Base-by-base conservation (phyloP, 2,329 filamentous ascomycete species). In the Xylariaceae sp. region DNA sequence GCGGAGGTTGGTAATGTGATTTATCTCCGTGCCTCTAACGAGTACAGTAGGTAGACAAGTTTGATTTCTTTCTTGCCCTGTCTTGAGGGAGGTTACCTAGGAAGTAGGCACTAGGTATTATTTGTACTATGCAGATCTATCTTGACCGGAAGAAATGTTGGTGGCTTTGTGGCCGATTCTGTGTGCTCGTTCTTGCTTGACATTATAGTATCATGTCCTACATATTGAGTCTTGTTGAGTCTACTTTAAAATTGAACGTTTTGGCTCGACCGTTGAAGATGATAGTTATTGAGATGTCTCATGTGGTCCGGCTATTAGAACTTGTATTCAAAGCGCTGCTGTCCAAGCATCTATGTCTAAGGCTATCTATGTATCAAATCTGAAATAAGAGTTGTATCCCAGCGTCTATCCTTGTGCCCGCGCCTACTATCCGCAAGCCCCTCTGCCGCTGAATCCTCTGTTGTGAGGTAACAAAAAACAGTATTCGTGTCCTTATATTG, bases 181-280 rank as follows among this genome's bases (percentile, higher is more conserved):
- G 19, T 43, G 37, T 17, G n/a, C n/a, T n/a, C n/a, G n/a, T 56
- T 46, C 14, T 33, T 29, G 36, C 29, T 28, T n/a, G 21, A 23
- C 16, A 9, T 12, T 45, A 17, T 31, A 26, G 21, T 24, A 26
- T 54, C 39, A 36, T 40, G 37, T 58, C 39, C 33, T 40, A 54
- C 44, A 14, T 40, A 9, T 34, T 44, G n/a, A 43, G 44, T 40
- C 33, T 6, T 9, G 14, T 28, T 14, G 19, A 36, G 39, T 9
- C 19, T 2, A 17, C 14, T 4, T 16, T 8, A n/a, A n/a, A n/a
- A n/a, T n/a, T n/a, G 24, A 23, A 21, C 26, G 17, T 21, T 48
- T 23, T 21, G 12, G 23, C 4, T 43, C 1, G 29, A 6, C 23
- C 34, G 11, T 36, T 29, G 31, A 31, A 5, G 24, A n/a, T 8